Evolutionary conservation across 176 grass and related monocot species (phyloP).

Genomic region (Carex pumila): DNA sequence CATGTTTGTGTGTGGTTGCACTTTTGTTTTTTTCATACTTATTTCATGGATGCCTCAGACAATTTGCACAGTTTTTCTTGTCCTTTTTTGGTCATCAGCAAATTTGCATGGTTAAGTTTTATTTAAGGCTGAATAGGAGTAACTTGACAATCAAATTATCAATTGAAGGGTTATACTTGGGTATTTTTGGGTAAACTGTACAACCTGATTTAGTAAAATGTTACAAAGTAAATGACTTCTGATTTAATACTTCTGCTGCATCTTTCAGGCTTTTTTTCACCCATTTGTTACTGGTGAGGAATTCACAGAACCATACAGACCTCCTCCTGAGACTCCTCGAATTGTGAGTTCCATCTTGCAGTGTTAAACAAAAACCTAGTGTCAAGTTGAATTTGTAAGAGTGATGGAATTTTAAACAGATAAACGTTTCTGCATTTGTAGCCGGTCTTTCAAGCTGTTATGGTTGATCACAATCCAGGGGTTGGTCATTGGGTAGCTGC

Average conservation of each 20-base stretch:
- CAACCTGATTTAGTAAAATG: not conserved
- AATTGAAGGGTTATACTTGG: not conserved
- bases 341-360: conserved; percentile 66
- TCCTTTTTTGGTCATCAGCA: not conserved
- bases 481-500: conserved; percentile 84
- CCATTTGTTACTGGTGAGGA: conserved; percentile 94
- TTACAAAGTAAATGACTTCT: not conserved
- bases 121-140: not conserved
- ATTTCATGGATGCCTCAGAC: not conserved
- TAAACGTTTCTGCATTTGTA: conserved; percentile 38
- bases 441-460: conserved; percentile 66
- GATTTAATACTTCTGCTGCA: conserved; percentile 22
- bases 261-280: conserved; percentile 82
- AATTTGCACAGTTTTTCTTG: not conserved
- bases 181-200: not conserved
- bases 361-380: not conserved
- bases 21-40: not conserved
- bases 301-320: conserved; percentile 68
- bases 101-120: not conserved
- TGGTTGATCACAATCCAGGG: conserved; percentile 97
- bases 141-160: not conserved
- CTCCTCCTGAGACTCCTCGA: conserved; percentile 63
- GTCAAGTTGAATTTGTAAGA: conserved; percentile 3
- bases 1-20: not conserved
- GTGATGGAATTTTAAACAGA: conserved; percentile 9